These are phyloP conservation scores for Eucalyptus coolabah DNA, from an alignment of 345 rosid species.

Conservation along the genomic window DNA sequence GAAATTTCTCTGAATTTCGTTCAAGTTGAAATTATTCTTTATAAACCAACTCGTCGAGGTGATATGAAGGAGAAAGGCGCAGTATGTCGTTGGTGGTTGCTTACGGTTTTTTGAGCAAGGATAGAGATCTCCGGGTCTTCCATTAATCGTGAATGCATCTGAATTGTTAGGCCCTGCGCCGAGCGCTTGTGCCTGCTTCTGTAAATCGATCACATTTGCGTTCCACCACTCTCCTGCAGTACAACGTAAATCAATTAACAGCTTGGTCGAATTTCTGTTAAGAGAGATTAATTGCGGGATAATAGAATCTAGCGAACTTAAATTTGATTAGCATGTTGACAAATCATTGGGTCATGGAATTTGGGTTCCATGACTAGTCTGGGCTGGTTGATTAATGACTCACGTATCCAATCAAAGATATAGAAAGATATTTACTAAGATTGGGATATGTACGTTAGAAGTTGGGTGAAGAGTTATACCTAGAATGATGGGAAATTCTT, in stretches of 20 bases:
- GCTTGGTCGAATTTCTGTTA: neutral
- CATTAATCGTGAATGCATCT: conserved; percentile 77
- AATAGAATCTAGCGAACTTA: neutral
- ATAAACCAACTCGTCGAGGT: neutral
- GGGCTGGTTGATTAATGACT: neutral
- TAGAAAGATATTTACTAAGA: neutral
- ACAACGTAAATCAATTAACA: neutral
- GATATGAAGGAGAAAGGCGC: neutral
- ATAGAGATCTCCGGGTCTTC: conserved; percentile 72
- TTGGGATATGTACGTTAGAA: neutral
- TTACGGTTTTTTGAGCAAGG: conserved; percentile 57
- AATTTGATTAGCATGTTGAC: neutral
- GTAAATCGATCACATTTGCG: conserved; percentile 41
- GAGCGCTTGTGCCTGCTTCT: conserved; percentile 29
- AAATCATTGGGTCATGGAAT: neutral
- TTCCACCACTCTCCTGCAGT: conserved; percentile 87
- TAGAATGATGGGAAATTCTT: conserved; percentile 52
- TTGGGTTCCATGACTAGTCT: neutral
- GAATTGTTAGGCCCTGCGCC: conserved; percentile 51
- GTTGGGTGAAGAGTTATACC: conserved; percentile 18
- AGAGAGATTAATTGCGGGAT: neutral
- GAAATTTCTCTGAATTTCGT: neutral
- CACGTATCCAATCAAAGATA: neutral
- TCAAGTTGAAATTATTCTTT: neutral
- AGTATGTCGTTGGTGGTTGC: neutral